phyloP scores from a whole-genome alignment of 345 rosid genomes.

The Noccaea caerulescens region DNA sequence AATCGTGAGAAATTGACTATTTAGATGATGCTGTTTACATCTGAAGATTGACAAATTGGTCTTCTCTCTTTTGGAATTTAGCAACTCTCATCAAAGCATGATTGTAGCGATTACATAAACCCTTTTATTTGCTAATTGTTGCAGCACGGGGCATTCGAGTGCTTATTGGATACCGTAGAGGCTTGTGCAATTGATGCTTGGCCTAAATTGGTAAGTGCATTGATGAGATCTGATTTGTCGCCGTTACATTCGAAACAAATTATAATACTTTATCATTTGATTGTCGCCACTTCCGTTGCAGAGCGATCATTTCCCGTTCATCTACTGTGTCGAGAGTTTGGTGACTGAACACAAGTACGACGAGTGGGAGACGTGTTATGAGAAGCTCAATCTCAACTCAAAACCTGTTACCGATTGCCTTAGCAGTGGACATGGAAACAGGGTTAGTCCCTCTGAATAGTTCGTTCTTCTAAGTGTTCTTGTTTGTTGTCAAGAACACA shows the following conservation, averaged over 20 bases:
- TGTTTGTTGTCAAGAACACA: not conserved
- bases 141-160: constrained; percentile 88
- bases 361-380: constrained; percentile 79
- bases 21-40: not conserved
- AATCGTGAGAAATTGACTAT: not conserved
- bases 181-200: constrained; percentile 83
- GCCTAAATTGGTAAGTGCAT: constrained; percentile 65
- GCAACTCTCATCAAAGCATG: not conserved
- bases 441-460: constrained; percentile 51
- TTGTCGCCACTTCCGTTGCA: constrained; percentile 46
- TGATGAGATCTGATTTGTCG: constrained; percentile 17
- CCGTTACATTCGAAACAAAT: not conserved
- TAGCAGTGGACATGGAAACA: constrained; percentile 57
- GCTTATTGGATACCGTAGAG: constrained; percentile 83
- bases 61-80: not conserved
- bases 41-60: constrained; percentile 2
- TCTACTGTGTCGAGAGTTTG: constrained; percentile 72
- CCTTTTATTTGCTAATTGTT: constrained; percentile 27
- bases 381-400: constrained; percentile 60
- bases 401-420: constrained; percentile 67
- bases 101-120: not conserved
- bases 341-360: constrained; percentile 55
- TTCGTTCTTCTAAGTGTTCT: not conserved
- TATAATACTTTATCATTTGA: not conserved
- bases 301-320: constrained; percentile 77